A percentile compares a stretch with the other conserved stretches of the same genome.
Evolutionary conservation across 140 eudicot species (phyloP).

Genomic region (Stevia rebaudiana): DNA sequence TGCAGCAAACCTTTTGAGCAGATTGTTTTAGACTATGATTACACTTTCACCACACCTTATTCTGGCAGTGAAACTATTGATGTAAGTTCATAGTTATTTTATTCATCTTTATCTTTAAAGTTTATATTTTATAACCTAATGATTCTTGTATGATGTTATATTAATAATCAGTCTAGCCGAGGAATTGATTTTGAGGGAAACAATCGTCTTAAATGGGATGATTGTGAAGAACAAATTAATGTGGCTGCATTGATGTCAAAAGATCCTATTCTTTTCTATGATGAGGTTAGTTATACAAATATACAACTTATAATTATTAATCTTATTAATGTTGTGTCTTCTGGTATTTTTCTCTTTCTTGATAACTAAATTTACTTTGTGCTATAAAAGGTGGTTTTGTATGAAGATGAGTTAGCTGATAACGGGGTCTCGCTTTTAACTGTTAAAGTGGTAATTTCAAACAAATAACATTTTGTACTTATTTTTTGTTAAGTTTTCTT

Average conservation of each 20-base stretch:
- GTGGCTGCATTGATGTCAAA: slow-evolving; percentile 68
- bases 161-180: slow-evolving; percentile 42
- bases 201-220: slow-evolving; percentile 58
- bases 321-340: too few relatives aligned
- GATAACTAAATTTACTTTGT: slow-evolving; percentile 6
- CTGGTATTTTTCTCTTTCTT: slow-evolving; percentile 3
- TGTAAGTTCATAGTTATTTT: slow-evolving; percentile 19
- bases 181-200: slow-evolving; percentile 38
- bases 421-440: slow-evolving; percentile 88
- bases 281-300: slow-evolving; percentile 49
- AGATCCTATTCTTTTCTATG: slow-evolving; percentile 92
- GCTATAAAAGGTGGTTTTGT: slow-evolving; percentile 60
- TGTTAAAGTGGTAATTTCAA: slow-evolving; percentile 78
- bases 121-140: background rate
- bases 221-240: slow-evolving; percentile 62
- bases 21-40: slow-evolving; percentile 43
- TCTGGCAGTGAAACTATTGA: slow-evolving; percentile 55
- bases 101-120: background rate
- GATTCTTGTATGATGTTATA: slow-evolving; percentile 14
- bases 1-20: slow-evolving; percentile 40
- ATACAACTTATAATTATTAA: too few relatives aligned
- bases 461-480: background rate
- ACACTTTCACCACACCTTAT: slow-evolving; percentile 69
- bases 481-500: background rate
- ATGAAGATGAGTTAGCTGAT: slow-evolving; percentile 96